These are phyloP conservation scores for Aspergillus olivimuriae DNA, from an alignment of 495 filamentous ascomycete genomes.

Conservation along the genomic window DNA sequence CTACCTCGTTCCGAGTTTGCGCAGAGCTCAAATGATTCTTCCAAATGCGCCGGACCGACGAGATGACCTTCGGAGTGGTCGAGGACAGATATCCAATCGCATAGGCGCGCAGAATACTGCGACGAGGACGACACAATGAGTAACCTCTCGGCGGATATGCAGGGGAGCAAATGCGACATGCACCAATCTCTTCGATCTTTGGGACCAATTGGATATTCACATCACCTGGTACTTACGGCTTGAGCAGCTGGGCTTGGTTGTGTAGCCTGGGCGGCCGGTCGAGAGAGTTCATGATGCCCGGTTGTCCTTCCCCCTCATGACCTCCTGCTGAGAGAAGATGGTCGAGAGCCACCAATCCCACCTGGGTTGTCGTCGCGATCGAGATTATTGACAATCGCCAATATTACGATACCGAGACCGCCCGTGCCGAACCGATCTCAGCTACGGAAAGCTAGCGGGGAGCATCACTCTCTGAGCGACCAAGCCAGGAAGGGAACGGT, in stretches of 20 bases:
- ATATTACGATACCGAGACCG: not conserved
- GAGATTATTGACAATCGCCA: not conserved
- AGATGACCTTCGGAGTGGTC: conserved; percentile 59
- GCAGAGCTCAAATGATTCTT: conserved; percentile 37
- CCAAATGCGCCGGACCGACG: conserved; percentile 44
- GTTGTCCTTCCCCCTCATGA: conserved; percentile 19
- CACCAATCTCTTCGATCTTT: not conserved
- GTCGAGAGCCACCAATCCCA: not conserved
- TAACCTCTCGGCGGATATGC: conserved; percentile 3
- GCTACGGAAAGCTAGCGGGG: not conserved
- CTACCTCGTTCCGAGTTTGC: conserved; percentile 35
- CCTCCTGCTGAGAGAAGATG: conserved; percentile 1
- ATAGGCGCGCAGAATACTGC: conserved; percentile 67
- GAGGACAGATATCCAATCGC: conserved; percentile 67
- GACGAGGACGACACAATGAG: conserved; percentile 11
- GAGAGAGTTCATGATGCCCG: conserved; percentile 27
- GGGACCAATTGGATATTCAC: conserved; percentile 9
- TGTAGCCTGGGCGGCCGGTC: conserved; percentile 19
- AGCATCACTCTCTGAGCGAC: not conserved
- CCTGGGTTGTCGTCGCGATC: too few relatives aligned
- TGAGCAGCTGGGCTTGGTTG: conserved; percentile 21
- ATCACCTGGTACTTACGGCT: conserved; percentile 24
- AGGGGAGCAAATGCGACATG: conserved; percentile 5
- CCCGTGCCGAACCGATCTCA: not conserved
- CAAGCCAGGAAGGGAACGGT: not conserved